Base-by-base conservation (phyloP, 129 eudicot genomes). In the Kitagawia praeruptora region DNA sequence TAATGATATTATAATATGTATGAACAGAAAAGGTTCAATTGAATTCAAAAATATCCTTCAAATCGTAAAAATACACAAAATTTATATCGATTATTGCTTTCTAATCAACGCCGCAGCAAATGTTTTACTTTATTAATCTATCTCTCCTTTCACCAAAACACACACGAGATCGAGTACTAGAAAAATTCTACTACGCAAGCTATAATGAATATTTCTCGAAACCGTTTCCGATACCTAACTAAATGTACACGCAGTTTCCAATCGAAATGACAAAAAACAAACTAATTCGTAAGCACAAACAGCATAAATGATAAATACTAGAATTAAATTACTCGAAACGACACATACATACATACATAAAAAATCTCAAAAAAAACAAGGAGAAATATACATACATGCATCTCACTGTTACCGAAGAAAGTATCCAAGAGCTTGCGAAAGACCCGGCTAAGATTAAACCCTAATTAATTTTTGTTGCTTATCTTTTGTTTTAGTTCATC, bases 351-450 rank as follows among this genome's bases (percentile, higher is more conserved):
- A 10, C 23, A 76, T 18, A 23, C 18, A 21, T 4, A 11, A 2
- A 38, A 2, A 21, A 49, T 3, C 49, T 37, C 11, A 15, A 4
- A 77, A 23, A 15, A 8, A 41, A 38, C 4, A 42, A 46, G 64
- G 63, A 27, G 28, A 21, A 53, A 15, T 76, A 74, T 28, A 74
- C 51, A 27, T 85, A 92, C 97, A 85, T 96, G 86, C 99, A 90
- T 90, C 93, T 95, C 99, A 76, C 90, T 84, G 87, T 95, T 95
- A 84, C 98, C 97, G 84, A 95, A 95, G 91, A 95, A 95, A 51
- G 97, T 78, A 81, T 95, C 99, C 74, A 95, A 95, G 34, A 95
- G 90, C 86, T 95, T 95, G 85, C 97, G 94, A 84, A 95, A 95
- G 74, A 95, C 95, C 18, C 45, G 5, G 66, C 48, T 66, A 11